Evolutionary conservation across 495 filamentous ascomycete species (phyloP).

Genomic region (Aspergillus sclerotioniger): DNA sequence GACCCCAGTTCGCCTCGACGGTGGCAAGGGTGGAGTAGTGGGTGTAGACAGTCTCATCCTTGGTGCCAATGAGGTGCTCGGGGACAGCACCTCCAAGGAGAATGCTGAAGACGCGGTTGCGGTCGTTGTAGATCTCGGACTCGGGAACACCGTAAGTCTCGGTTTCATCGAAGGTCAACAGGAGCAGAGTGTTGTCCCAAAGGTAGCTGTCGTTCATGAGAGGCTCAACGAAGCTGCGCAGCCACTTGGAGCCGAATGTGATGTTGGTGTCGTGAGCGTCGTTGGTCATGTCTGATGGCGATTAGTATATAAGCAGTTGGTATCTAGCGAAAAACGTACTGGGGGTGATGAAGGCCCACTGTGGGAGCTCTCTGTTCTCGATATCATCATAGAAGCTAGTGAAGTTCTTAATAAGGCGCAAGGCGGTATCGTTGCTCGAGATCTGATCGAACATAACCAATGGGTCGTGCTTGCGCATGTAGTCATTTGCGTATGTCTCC

Average conservation of each 20-base stretch:
- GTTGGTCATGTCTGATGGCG: constrained; percentile 55
- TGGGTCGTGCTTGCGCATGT: constrained; percentile 73
- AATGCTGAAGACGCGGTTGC: constrained; percentile 55
- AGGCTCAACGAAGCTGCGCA: constrained; percentile 54
- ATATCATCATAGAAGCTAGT: constrained; percentile 60
- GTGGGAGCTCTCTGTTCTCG: constrained; percentile 55
- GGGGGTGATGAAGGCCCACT: constrained; percentile 71
- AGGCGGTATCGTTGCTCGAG: constrained; percentile 46
- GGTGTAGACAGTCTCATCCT: constrained; percentile 63
- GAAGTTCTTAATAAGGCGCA: constrained; percentile 62
- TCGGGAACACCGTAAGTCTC: constrained; percentile 44
- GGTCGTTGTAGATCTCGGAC: constrained; percentile 14
- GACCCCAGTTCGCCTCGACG: constrained; percentile 61
- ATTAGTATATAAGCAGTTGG: not conserved
- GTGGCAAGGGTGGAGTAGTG: constrained; percentile 67
- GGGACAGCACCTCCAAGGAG: constrained; percentile 63
- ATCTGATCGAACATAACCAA: constrained; percentile 56
- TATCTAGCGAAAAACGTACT: constrained; percentile 20
- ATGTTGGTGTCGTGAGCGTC: constrained; percentile 67
- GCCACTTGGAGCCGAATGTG: constrained; percentile 54
- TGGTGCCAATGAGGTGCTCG: constrained; percentile 51
- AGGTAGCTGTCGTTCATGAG: constrained; percentile 61
- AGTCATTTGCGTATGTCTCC: constrained; percentile 51
- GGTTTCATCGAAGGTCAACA: constrained; percentile 68
- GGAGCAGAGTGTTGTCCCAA: constrained; percentile 61